These are phyloP conservation scores for Senna tora DNA, from an alignment of 306 rosid species.

Conservation along the genomic window DNA sequence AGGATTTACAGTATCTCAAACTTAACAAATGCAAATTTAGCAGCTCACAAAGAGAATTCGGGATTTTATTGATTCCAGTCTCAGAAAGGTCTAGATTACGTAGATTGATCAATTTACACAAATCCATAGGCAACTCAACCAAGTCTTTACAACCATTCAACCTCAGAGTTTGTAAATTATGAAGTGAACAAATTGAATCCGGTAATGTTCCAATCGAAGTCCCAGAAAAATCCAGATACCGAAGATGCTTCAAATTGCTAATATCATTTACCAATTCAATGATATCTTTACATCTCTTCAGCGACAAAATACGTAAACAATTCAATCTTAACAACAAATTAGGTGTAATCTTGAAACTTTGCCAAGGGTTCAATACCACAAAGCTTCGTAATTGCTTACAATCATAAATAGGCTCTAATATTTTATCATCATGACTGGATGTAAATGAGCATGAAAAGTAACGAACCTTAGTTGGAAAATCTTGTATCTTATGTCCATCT, in stretches of 20 bases:
- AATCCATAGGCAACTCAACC: not conserved
- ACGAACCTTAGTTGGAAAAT: not conserved
- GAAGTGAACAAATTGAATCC: not conserved
- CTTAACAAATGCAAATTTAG: not conserved
- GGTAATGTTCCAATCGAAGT: not conserved
- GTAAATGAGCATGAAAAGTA: not conserved
- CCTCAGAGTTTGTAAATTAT: not conserved
- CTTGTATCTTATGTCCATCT: not conserved
- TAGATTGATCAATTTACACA: not conserved
- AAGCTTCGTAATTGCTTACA: not conserved
- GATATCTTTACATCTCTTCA: accelerated
- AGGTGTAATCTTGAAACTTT: not conserved
- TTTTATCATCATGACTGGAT: accelerated
- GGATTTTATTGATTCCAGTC: not conserved
- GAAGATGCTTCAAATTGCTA: not conserved
- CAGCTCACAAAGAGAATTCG: not conserved
- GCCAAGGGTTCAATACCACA: not conserved
- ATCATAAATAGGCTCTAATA: not conserved
- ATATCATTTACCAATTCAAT: not conserved
- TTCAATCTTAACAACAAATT: not conserved
- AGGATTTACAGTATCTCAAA: not conserved
- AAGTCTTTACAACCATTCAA: accelerated
- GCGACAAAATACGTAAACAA: not conserved
- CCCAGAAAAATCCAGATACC: not conserved
- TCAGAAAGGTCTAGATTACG: not conserved